Evolutionary conservation across 176 grass and related monocot genomes (phyloP).

Genomic region (Aegilops umbellulata): DNA sequence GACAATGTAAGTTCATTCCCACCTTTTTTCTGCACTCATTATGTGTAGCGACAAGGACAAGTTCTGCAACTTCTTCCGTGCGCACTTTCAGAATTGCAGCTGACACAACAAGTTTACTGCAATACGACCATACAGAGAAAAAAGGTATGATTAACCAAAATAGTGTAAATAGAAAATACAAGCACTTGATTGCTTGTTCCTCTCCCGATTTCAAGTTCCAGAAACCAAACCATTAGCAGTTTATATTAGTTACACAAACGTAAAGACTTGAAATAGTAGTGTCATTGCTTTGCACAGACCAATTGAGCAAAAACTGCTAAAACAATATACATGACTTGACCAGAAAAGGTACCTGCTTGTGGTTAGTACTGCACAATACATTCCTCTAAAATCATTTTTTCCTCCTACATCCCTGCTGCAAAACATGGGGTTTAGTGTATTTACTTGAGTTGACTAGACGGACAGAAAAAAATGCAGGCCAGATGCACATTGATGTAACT

Average conservation of each 20-base stretch:
- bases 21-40: conserved; percentile 45
- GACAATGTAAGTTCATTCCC: conserved; percentile 21
- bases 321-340: background rate
- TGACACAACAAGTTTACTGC: conserved; percentile 46
- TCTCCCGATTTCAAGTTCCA: background rate
- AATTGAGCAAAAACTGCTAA: conserved; percentile 16
- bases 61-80: conserved; percentile 51
- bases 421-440: conserved; percentile 26
- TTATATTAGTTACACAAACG: conserved; percentile 14
- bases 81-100: conserved; percentile 59
- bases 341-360: conserved; percentile 40
- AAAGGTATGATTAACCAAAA: conserved; percentile 6
- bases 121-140: background rate
- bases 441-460: conserved; percentile 26
- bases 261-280: conserved; percentile 9
- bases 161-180: conserved; percentile 4
- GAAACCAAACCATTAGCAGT: background rate
- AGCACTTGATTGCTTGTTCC: background rate
- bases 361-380: conserved; percentile 59
- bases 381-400: conserved; percentile 64
- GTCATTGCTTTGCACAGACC: conserved; percentile 8
- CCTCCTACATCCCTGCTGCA: conserved; percentile 44
- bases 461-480: conserved; percentile 6
- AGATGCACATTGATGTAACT: conserved; percentile 15
- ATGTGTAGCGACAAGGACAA: conserved; percentile 51